phyloP scores from a whole-genome alignment of 495 filamentous ascomycete species.

The Hypoxylon cercidicola region DNA sequence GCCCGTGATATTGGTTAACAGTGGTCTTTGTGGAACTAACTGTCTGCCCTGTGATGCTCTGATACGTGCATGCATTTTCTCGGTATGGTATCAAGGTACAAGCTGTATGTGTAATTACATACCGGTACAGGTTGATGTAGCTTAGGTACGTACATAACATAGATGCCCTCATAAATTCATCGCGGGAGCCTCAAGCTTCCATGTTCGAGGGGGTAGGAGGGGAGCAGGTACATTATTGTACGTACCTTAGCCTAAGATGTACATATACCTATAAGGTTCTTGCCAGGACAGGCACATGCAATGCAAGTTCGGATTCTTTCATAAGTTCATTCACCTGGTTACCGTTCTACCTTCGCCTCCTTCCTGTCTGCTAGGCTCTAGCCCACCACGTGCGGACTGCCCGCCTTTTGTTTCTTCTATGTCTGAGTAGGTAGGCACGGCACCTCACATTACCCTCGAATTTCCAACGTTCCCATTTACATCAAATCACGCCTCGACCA shows the following conservation, averaged over 20 bases:
- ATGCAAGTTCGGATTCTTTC: no score
- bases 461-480: background rate
- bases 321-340: no score
- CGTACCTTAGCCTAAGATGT: background rate
- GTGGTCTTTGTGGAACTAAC: background rate
- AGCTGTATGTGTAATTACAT: background rate
- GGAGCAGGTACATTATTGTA: background rate
- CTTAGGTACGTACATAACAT: background rate
- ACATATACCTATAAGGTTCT: background rate
- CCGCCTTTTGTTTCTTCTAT: background rate
- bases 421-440: background rate
- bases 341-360: no score
- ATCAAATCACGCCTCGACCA: background rate
- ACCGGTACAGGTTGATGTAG: background rate
- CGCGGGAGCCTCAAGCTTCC: background rate
- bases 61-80: background rate
- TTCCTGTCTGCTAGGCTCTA: no score
- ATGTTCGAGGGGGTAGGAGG: background rate
- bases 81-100: background rate
- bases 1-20: background rate
- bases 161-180: background rate
- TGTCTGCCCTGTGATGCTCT: conserved; percentile 1
- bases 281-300: background rate
- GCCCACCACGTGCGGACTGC: conserved; percentile 1
- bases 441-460: background rate